Evolutionary conservation across 257 asterid genomes (phyloP).

Genomic region (Lantana camara): DNA sequence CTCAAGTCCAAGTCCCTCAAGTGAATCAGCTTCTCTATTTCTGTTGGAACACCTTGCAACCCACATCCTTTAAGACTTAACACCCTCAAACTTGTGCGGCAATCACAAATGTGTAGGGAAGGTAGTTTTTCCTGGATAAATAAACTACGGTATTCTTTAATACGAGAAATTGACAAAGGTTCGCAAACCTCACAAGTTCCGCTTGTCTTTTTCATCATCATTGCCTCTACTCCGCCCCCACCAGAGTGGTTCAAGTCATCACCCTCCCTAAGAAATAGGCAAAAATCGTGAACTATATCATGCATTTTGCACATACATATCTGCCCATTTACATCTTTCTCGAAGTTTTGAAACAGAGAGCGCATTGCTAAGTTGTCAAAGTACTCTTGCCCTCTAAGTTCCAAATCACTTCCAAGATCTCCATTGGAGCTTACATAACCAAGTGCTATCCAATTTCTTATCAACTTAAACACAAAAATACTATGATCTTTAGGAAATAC

Average conservation of each 20-base stretch:
- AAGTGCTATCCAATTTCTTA: constrained; percentile 47
- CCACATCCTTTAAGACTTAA: background rate
- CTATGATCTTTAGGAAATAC: constrained; percentile 32
- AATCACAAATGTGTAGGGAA: background rate
- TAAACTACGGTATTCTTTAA: background rate
- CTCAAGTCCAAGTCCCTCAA: constrained; percentile 21
- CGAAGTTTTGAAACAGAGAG: constrained; percentile 9
- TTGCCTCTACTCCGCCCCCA: too few species aligned
- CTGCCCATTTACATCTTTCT: background rate
- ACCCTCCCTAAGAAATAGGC: background rate
- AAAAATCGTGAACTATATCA: constrained; percentile 12
- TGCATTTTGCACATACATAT: background rate
- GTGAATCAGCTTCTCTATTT: constrained; percentile 17
- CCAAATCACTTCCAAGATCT: constrained; percentile 7
- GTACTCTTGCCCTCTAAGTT: constrained; percentile 25
- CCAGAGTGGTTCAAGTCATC: background rate
- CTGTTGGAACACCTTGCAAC: background rate
- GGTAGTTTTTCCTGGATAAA: background rate
- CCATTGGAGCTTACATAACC: constrained; percentile 26
- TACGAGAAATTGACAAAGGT: too few species aligned
- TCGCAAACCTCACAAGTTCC: too few species aligned
- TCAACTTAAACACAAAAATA: constrained; percentile 36
- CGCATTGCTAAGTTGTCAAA: constrained; percentile 1
- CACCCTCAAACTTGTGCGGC: background rate
- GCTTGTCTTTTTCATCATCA: too few species aligned